Evolutionary conservation across 768 basidiomycete genomes (phyloP).

Genomic region (Cyathus striatus): DNA sequence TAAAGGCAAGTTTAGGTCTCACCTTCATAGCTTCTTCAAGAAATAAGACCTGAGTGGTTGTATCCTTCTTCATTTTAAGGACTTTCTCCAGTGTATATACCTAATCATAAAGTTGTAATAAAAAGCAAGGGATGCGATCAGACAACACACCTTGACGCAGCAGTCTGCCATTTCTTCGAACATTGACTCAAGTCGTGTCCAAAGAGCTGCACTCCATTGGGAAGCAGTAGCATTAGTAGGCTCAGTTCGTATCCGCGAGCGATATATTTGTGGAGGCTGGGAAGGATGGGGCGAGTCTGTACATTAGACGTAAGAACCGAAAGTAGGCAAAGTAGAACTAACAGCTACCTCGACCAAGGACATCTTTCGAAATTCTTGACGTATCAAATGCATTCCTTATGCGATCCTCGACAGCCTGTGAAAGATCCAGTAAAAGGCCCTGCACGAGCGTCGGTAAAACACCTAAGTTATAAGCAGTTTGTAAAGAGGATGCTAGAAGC

Average conservation of each 20-base stretch:
- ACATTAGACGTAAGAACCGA: no score
- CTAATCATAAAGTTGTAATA: constrained; percentile 28
- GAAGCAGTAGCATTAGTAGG: constrained; percentile 86
- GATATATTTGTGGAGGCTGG: constrained; percentile 56
- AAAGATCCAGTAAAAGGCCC: constrained; percentile 72
- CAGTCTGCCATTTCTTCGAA: constrained; percentile 87
- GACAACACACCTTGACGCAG: constrained; percentile 77
- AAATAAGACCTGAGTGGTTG: constrained; percentile 70
- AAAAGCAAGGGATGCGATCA: no score
- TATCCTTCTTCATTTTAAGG: constrained; percentile 81
- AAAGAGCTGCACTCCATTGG: constrained; percentile 80
- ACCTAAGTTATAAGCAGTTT: constrained; percentile 91
- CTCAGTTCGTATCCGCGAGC: constrained; percentile 83
- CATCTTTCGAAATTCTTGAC: constrained; percentile 80
- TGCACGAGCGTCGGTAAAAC: constrained; percentile 81
- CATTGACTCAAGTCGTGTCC: constrained; percentile 75
- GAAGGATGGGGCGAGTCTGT: constrained; percentile 15
- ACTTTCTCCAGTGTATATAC: constrained; percentile 96
- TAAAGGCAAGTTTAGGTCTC: neutral
- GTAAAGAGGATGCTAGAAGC: constrained; percentile 86
- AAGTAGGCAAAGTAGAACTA: no score
- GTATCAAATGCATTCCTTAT: constrained; percentile 86
- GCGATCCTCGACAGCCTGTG: constrained; percentile 76
- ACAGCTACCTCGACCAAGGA: constrained; percentile 81
- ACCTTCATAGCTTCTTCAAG: constrained; percentile 95